Evolutionary conservation across 441 rosid species (phyloP).

Genomic region (Erysimum cheiri): DNA sequence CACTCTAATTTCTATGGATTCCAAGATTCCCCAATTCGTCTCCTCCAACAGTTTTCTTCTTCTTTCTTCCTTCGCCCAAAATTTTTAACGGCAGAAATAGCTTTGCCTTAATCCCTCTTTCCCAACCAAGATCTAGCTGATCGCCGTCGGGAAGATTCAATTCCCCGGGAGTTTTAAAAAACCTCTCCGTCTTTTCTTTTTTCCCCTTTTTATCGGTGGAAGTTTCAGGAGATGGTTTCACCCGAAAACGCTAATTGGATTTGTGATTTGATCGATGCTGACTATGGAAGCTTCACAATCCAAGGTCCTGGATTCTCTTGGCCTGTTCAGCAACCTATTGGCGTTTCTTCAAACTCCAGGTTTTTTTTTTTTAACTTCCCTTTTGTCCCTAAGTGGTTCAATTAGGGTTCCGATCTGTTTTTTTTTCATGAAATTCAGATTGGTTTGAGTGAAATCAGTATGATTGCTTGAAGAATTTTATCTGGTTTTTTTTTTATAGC

Average conservation of each 20-base stretch:
- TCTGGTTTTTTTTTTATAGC: not conserved
- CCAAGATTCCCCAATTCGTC: conserved; percentile 40
- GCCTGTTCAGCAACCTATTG: conserved; percentile 60
- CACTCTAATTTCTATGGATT: conserved; percentile 31
- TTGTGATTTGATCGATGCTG: conserved; percentile 73
- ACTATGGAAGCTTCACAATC: conserved; percentile 61
- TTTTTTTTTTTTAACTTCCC: conserved; percentile 18
- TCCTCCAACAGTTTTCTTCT: conserved; percentile 37
- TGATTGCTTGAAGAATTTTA: not conserved
- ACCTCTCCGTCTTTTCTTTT: not conserved
- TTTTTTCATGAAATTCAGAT: not conserved
- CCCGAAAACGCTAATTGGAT: conserved; percentile 82
- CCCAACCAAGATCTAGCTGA: conserved; percentile 13
- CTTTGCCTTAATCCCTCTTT: not conserved
- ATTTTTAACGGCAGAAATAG: conserved; percentile 1
- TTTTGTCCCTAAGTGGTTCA: conserved; percentile 1
- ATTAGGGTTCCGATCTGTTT: conserved; percentile 35
- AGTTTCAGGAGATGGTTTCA: conserved; percentile 62
- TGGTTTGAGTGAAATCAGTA: conserved; percentile 6
- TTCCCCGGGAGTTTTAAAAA: conserved; percentile 28
- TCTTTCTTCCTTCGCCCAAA: conserved; percentile 1
- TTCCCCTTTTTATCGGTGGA: conserved; percentile 40
- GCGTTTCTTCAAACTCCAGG: conserved; percentile 66
- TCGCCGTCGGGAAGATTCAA: conserved; percentile 35
- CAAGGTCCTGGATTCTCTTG: conserved; percentile 70